phyloP scores from a whole-genome alignment of 2,329 filamentous ascomycete genomes.

The Cytospora piceicola region DNA sequence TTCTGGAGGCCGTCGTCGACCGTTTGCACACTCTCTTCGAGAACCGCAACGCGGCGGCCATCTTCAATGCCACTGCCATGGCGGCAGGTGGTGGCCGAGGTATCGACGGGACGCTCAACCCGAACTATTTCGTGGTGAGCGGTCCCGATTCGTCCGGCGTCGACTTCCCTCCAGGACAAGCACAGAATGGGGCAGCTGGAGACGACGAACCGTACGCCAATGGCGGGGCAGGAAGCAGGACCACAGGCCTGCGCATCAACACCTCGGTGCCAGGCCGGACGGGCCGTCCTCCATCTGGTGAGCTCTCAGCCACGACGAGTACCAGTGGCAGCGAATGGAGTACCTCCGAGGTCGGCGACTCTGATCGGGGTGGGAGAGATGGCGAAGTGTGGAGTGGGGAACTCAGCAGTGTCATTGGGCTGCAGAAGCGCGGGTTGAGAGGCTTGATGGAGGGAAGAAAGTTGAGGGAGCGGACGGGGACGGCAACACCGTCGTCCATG shows the following conservation, averaged over 20 bases:
- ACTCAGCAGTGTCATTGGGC: constrained; percentile 85
- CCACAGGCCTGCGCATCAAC: constrained; percentile 53
- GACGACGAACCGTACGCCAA: constrained; percentile 38
- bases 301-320: constrained; percentile 55
- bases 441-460: constrained; percentile 94
- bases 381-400: constrained; percentile 80
- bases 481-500: constrained; percentile 35
- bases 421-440: constrained; percentile 90
- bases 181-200: constrained; percentile 41
- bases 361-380: constrained; percentile 47
- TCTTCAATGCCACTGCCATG: constrained; percentile 99
- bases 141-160: constrained; percentile 44
- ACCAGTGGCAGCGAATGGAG: constrained; percentile 61
- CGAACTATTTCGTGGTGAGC: constrained; percentile 62
- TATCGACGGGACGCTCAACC: constrained; percentile 69
- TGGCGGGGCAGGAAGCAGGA: constrained; percentile 39
- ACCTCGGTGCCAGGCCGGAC: constrained; percentile 44
- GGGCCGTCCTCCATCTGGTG: constrained; percentile 49
- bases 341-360: constrained; percentile 54
- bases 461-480: constrained; percentile 72
- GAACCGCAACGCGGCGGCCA: constrained; percentile 90
- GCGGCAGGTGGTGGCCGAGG: constrained; percentile 90
- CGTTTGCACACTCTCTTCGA: constrained; percentile 87
- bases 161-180: constrained; percentile 25
- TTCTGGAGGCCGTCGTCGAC: constrained; percentile 91